Evolutionary conservation across 2,329 filamentous ascomycete species (phyloP), one percentile per base, ranked within the genome.

Genomic region (Pestalotiopsis sp.): DNA sequence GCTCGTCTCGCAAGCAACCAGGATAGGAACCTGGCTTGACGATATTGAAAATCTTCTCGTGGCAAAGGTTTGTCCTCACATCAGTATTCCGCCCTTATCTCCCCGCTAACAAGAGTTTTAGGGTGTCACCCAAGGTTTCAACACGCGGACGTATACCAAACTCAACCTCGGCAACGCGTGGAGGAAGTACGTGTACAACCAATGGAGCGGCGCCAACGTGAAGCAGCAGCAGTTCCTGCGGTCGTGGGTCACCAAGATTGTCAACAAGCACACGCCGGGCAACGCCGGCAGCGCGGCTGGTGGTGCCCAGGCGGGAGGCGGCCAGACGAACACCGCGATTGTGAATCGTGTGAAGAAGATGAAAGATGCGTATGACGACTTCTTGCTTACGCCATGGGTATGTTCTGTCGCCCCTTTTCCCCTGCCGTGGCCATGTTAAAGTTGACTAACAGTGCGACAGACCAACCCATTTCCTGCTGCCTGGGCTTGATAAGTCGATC

Each of bases 301-400:
- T 52, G 45, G 45, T 52, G 45, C 45, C 45, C 14, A 52, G 5
- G 45, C 45, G 2, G 25, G 57, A 17, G 57, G 57, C 20, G 57
- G 57, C 23, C 25, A 60, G 25, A 60, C 57, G 13, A 60, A 60
- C 17, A 60, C 57, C 13, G 57, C 57, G 5, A 23, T 60, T 60
- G 57, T 60, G 25, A 60, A 60, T 31, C 57, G 57, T 60, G 57
- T 60, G 11, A 60, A 60, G 57, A 60, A 60, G 57, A 60, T 60
- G 25, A 60, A 60, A 23, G 57, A 60, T 60, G 57, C 57, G 20
- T 60, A 60, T 12, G 57, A 60, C 2, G 57, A 20, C 23, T 60
- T 60, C 12, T 31, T 60, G 25, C 57, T 60, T 60, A 60, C 57
- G 23, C 57, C 57, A 60, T 60, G 57, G 57, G 57, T 60, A 27